Conservation (phyloP, 106 monocot species). For the Acanthochlamys bracteata region DNA sequence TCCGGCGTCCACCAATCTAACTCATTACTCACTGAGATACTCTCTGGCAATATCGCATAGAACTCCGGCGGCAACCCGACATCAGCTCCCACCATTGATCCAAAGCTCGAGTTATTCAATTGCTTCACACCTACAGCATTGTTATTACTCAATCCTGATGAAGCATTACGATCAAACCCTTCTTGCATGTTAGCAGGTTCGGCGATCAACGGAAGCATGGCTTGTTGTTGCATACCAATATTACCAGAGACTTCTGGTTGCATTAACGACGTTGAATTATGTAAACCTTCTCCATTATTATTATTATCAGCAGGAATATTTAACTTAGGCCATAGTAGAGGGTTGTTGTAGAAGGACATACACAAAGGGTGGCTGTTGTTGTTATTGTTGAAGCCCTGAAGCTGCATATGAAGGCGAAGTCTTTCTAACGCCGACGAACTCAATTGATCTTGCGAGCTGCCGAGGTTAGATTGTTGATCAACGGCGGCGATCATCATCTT, state of each 20-base stretch:
- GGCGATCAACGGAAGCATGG: not conserved
- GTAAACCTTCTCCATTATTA: not conserved
- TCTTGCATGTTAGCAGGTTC: conserved; percentile 15
- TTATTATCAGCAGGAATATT: conserved; percentile 9
- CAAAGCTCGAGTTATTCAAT: conserved; percentile 7
- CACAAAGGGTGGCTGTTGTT: conserved; percentile 7
- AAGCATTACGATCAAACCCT: not conserved
- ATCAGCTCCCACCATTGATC: not conserved
- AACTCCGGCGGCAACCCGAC: conserved; percentile 19
- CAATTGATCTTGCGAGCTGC: conserved; percentile 10
- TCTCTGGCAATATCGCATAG: conserved; percentile 10
- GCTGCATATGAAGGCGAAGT: conserved; percentile 52
- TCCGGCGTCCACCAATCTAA: conserved; percentile 10
- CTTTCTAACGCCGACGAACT: conserved; percentile 46
- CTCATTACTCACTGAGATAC: conserved; percentile 10
- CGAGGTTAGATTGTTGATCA: not conserved
- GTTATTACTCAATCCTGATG: not conserved
- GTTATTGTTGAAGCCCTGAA: conserved; percentile 15
- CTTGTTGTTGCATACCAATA: not conserved
- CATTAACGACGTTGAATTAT: not conserved
- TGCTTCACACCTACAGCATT: conserved; percentile 1
- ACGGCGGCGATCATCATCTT: not conserved
- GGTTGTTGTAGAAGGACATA: conserved; percentile 31
- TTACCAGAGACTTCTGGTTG: not conserved
- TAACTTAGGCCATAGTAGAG: conserved; percentile 23